Evolutionary conservation across 208 protist genomes (phyloP).

Genomic region (Leishmania tropica): DNA sequence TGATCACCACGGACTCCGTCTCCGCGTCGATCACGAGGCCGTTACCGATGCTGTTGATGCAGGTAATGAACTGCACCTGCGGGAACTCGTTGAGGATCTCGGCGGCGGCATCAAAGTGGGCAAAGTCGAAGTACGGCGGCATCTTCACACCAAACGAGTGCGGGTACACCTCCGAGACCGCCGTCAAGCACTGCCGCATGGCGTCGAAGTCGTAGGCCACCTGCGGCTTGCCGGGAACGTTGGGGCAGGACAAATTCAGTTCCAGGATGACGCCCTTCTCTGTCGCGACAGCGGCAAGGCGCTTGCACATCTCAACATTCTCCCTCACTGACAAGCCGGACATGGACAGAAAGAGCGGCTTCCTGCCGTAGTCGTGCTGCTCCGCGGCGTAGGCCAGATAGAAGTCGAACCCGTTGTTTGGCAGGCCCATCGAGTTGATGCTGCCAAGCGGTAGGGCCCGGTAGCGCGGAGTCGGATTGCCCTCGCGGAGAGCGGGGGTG

Average conservation of each 20-base stretch:
- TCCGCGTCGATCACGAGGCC: conserved; percentile 84
- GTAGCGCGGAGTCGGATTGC: conserved; percentile 88
- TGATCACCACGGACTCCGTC: conserved; percentile 84
- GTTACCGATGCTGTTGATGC: conserved; percentile 91
- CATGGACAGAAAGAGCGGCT: conserved; percentile 88
- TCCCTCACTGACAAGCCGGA: conserved; percentile 81
- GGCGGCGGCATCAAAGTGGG: conserved; percentile 87
- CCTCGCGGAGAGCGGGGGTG: conserved; percentile 62
- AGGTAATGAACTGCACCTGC: conserved; percentile 83
- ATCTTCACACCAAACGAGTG: conserved; percentile 89
- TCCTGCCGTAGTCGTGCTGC: conserved; percentile 60
- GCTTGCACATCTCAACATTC: conserved; percentile 69
- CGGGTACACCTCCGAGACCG: conserved; percentile 65
- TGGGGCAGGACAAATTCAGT: conserved; percentile 91
- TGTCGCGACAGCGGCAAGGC: conserved; percentile 52
- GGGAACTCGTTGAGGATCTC: conserved; percentile 83
- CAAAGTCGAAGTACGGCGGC: conserved; percentile 91
- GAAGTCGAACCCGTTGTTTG: conserved; percentile 85
- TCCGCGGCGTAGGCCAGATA: conserved; percentile 67
- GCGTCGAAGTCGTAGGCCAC: conserved; percentile 87
- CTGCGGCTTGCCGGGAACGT: conserved; percentile 90
- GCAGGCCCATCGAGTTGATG: conserved; percentile 92
- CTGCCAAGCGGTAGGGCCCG: conserved; percentile 65
- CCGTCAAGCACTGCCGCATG: conserved; percentile 69
- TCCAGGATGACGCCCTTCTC: conserved; percentile 75